These are phyloP conservation scores for Leccinum uliginosum DNA, from an alignment of 768 basidiomycete species.

Conservation along the genomic window DNA sequence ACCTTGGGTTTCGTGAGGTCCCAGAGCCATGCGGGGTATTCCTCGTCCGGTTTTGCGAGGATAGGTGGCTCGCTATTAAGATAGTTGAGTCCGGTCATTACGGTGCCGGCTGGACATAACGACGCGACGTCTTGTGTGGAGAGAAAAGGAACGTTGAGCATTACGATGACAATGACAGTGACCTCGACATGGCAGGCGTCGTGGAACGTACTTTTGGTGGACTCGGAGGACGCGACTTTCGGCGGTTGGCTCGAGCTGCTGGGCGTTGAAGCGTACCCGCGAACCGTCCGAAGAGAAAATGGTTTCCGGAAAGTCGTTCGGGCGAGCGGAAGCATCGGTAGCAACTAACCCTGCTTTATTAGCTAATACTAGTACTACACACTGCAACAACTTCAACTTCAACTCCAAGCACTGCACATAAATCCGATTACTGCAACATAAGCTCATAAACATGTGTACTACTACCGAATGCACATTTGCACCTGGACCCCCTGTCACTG, in stretches of 20 bases:
- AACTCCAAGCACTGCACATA: too few species aligned
- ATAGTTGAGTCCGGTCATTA: conserved; percentile 77
- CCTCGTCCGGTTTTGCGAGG: conserved; percentile 71
- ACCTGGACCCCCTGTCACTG: too few species aligned
- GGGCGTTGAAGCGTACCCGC: conserved; percentile 15
- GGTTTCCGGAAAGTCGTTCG: conserved; percentile 13
- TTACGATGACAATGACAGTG: not conserved
- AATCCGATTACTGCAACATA: too few species aligned
- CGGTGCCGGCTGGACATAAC: conserved; percentile 67
- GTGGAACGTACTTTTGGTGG: conserved; percentile 17
- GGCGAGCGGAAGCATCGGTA: conserved; percentile 3
- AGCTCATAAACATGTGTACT: too few species aligned
- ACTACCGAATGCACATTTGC: too few species aligned
- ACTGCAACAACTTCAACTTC: too few species aligned
- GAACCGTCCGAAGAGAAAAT: conserved; percentile 4
- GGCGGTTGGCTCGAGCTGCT: not conserved
- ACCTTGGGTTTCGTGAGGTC: conserved; percentile 58
- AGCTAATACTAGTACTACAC: too few species aligned
- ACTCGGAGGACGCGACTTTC: conserved; percentile 7
- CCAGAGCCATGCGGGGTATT: conserved; percentile 92
- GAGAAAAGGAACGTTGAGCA: not conserved
- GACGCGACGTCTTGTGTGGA: conserved; percentile 35
- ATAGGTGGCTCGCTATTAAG: conserved; percentile 79
- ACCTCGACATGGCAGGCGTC: not conserved
- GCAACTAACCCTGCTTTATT: too few species aligned